A percentile compares a stretch with the other conserved stretches of the same genome.
phyloP scores from a whole-genome alignment of 305 asterid species.

The Coffea humblotiana region DNA sequence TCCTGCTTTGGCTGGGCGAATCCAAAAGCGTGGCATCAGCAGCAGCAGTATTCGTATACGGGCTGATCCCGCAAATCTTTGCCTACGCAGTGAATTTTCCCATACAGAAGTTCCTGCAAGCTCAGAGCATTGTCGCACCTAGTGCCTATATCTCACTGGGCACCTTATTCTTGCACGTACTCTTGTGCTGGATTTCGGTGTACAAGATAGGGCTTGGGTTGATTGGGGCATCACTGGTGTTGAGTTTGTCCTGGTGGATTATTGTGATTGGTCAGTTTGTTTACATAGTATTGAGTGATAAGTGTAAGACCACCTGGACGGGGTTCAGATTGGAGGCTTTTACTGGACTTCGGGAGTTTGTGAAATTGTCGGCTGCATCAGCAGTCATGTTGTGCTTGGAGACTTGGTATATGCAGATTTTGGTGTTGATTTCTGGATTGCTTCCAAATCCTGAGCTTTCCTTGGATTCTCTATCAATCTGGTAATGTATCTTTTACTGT shows the following conservation, averaged over 20 bases:
- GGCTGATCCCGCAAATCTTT: slow-evolving; percentile 77
- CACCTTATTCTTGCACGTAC: slow-evolving; percentile 52
- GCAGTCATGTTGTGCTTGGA: slow-evolving; percentile 94
- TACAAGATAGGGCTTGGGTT: slow-evolving; percentile 60
- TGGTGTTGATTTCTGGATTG: slow-evolving; percentile 63
- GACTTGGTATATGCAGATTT: slow-evolving; percentile 80
- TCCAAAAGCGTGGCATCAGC: slow-evolving; percentile 41
- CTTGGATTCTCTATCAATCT: slow-evolving; percentile 66
- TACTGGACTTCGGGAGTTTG: slow-evolving; percentile 63
- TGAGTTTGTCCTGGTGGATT: slow-evolving; percentile 89
- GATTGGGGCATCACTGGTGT: slow-evolving; percentile 63
- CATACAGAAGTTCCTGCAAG: slow-evolving; percentile 73
- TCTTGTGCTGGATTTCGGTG: slow-evolving; percentile 57
- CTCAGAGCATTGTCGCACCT: slow-evolving; percentile 74
- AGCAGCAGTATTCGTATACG: slow-evolving; percentile 73
- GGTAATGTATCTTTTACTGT: slow-evolving; percentile 33
- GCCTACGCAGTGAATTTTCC: slow-evolving; percentile 80
- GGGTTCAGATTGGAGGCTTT: slow-evolving; percentile 73
- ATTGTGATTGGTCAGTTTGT: slow-evolving; percentile 60
- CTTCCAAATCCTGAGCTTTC: slow-evolving; percentile 69
- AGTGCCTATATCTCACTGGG: slow-evolving; percentile 69
- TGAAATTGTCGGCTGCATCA: slow-evolving; percentile 68
- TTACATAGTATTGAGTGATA: slow-evolving; percentile 49
- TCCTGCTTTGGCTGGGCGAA: slow-evolving; percentile 62
- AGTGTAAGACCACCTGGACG: slow-evolving; percentile 70